Base-by-base conservation (phyloP, 2,329 filamentous ascomycete species). In the Aquanectria penicillioides region DNA sequence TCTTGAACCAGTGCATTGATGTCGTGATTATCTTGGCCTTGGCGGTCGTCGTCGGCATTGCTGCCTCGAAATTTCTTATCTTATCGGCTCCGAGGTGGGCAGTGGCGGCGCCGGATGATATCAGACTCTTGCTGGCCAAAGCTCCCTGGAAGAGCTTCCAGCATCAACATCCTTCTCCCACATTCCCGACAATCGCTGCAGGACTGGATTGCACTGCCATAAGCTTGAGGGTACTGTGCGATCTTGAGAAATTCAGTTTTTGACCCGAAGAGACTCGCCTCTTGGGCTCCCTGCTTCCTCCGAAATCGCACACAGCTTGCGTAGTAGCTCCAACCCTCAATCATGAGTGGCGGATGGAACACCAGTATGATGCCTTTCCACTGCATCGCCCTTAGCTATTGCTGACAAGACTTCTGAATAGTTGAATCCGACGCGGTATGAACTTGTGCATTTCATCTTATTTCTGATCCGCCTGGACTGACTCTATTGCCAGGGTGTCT, bases 341-440 rank as follows among this genome's bases (percentile, higher is more conserved):
- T 48, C 48, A 89, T 89, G 87, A 91, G 90, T 78, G 91, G 89
- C 69, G 94, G 94, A 64, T 98, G 94, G 94, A 97, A 96, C 78
- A 98, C 94, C 33, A 97, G 87, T 88, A 74, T 74, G 84, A 48
- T 26, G 29, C 50, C 29, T 13, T 18, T 49, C 33, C 13, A 18
- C 15, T 22, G 5, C 28, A 17, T 11, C 2, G 8, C 6, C 17
- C 31, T 8, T 49, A 17, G 10, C 8, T 18, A 25, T 29, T 37
- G 33, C 59, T 66, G 58, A 67, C 37, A 37, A 52, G 46, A 3
- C 13, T 11, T 3, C 10, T 18, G 38, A 43, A 41, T 34, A 89
- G 86, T 98, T 74, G 94, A 98, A 79, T 97, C 92, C 64, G 94
- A 98, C 81, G 94, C 94, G 77, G 94, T 97, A 85, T 25, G 17